These are phyloP conservation scores for Tuctoria greenei DNA, from an alignment of 176 grass and related monocot genomes.

Conservation along the genomic window DNA sequence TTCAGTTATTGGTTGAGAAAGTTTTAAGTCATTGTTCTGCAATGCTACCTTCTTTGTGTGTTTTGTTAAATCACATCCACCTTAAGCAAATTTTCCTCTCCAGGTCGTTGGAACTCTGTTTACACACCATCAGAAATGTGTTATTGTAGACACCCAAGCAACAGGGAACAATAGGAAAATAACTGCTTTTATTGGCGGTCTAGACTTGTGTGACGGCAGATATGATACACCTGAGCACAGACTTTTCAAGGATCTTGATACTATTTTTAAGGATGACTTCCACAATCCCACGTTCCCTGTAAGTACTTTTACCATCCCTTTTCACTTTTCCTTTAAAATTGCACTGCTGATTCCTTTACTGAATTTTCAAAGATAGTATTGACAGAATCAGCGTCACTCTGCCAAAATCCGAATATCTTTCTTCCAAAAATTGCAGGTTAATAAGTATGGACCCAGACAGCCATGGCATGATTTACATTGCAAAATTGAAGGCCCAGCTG, in stretches of 20 bases:
- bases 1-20: neutral
- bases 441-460: slow-evolving; percentile 64
- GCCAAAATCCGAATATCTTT: neutral
- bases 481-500: slow-evolving; percentile 87
- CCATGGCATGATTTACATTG: slow-evolving; percentile 97
- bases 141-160: slow-evolving; percentile 85
- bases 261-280: slow-evolving; percentile 72
- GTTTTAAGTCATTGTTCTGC: neutral
- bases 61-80: neutral
- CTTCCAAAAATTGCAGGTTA: slow-evolving; percentile 35
- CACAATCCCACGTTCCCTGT: slow-evolving; percentile 92
- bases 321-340: neutral
- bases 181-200: slow-evolving; percentile 90
- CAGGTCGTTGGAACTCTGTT: slow-evolving; percentile 95
- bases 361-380: neutral
- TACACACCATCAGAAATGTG: slow-evolving; percentile 97
- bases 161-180: slow-evolving; percentile 86
- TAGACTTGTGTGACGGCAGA: slow-evolving; percentile 87
- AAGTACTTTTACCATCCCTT: neutral
- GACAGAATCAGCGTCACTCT: neutral
- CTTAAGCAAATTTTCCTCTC: slow-evolving; percentile 2
- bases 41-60: neutral
- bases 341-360: neutral
- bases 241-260: slow-evolving; percentile 74
- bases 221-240: slow-evolving; percentile 76